These are phyloP conservation scores for Citeromyces siamensis DNA, from an alignment of 1,139 yeast genomes.

Conservation along the genomic window DNA sequence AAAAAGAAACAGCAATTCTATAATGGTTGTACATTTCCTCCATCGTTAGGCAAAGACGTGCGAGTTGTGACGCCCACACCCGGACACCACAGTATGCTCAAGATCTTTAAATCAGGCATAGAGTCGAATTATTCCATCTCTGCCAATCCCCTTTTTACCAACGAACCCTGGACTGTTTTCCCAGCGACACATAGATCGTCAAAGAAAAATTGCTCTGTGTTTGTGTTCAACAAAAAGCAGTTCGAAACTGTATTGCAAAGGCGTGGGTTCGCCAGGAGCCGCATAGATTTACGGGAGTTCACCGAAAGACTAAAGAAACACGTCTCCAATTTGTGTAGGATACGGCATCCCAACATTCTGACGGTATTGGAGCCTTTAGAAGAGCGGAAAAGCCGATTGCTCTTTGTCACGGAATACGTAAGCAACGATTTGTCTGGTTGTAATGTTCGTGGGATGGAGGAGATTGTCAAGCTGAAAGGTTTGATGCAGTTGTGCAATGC, in stretches of 20 bases:
- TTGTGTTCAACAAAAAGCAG: constrained; percentile 76
- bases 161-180: constrained; percentile 80
- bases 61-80: no score
- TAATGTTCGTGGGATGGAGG: constrained; percentile 37
- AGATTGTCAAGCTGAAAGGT: constrained; percentile 75
- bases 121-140: constrained; percentile 65
- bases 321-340: constrained; percentile 59
- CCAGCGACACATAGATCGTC: constrained; percentile 64
- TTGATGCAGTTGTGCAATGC: constrained; percentile 69
- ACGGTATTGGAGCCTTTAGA: constrained; percentile 81
- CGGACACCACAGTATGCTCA: constrained; percentile 21
- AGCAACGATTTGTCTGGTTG: constrained; percentile 43
- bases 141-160: constrained; percentile 57
- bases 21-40: no score
- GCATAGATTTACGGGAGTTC: constrained; percentile 19
- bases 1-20: no score
- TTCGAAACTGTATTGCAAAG: constrained; percentile 46
- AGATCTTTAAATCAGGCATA: constrained; percentile 39
- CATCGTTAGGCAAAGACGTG: no score
- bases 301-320: constrained; percentile 33
- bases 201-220: constrained; percentile 60
- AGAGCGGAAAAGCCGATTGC: constrained; percentile 64
- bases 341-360: constrained; percentile 81
- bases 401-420: constrained; percentile 81
- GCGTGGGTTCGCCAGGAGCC: constrained; percentile 31